Base-by-base conservation (phyloP, 2,329 filamentous ascomycete genomes). In the Alternaria longipes region DNA sequence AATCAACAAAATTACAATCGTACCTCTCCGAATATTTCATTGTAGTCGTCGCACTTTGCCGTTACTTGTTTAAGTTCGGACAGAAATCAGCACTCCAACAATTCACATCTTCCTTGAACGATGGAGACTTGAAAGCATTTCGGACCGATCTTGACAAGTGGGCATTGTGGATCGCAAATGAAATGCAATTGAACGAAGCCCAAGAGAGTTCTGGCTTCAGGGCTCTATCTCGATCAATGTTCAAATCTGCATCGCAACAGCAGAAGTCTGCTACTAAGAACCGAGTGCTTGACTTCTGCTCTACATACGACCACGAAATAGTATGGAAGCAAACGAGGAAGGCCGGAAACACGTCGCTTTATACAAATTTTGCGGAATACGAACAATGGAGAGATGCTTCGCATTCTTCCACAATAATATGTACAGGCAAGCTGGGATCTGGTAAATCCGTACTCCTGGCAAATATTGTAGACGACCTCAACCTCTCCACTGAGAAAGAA, bases 371-470 rank as follows among this genome's bases (percentile, higher is more conserved):
- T 8, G 8, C 40, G 7, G 62, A 70, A 42, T 80, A 79, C 50
- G 42, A 63, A 41, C 44, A 67, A 6, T 79, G 75, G 78, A 79
- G 64, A 65, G 41, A 54, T 9, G n/a, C 41, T 26, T 24, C 52
- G 18, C 20, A 56, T 24, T 65, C 75, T 30, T 64, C 52, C 40
- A 79, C 80, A 0, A 58, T 84, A 0, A 1, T 82, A 0, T 78
- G 69, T 30, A 73, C 54, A 9, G 81, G 81, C 5, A 82, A 80
- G 45, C 68, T 84, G 1, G 82, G 82, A 1, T 79, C 77, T 0
- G 82, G 82, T 0, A 84, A 84, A 57, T 82, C 82, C 0, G 81
- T 84, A 1, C 51, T 80, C 8, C 47, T 83, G 4, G 81, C 82
- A 2, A 84, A 83, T 52, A 75, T 84, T 0, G 72, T 84, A 1